Evolutionary conservation across 257 asterid species (phyloP).

Genomic region (Misopates orontium): DNA sequence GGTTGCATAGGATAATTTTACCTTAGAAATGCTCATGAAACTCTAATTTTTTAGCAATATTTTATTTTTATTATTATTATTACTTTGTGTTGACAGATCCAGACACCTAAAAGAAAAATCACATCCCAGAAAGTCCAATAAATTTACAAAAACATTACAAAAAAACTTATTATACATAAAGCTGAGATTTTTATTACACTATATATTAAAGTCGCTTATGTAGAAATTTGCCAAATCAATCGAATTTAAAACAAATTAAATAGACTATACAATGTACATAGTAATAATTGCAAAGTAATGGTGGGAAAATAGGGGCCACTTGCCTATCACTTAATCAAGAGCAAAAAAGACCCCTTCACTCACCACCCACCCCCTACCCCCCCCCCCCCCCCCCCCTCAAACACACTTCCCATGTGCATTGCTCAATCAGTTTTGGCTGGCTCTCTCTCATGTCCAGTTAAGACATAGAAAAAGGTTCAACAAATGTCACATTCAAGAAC

Average conservation of each 20-base stretch:
- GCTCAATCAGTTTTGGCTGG: slow-evolving; percentile 74
- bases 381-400: slow-evolving; percentile 1
- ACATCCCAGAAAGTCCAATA: no score
- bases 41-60: no score
- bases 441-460: slow-evolving; percentile 65
- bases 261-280: neutral
- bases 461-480: slow-evolving; percentile 31
- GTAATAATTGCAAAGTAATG: slow-evolving; percentile 33
- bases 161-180: neutral
- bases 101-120: neutral
- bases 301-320: slow-evolving; percentile 21
- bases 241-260: neutral
- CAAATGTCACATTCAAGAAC: slow-evolving; percentile 46
- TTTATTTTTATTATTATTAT: no score
- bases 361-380: slow-evolving; percentile 14
- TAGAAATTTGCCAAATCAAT: neutral
- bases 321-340: slow-evolving; percentile 21
- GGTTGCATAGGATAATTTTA: no score
- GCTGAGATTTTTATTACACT: neutral
- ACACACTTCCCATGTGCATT: slow-evolving; percentile 64
- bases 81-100: neutral
- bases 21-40: no score
- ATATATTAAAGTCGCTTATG: neutral
- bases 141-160: no score
- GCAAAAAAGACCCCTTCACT: slow-evolving; percentile 15